These are phyloP conservation scores for Brachypodium distachyon DNA, from an alignment of 202 grass and related monocot species.

Conservation along the genomic window DNA sequence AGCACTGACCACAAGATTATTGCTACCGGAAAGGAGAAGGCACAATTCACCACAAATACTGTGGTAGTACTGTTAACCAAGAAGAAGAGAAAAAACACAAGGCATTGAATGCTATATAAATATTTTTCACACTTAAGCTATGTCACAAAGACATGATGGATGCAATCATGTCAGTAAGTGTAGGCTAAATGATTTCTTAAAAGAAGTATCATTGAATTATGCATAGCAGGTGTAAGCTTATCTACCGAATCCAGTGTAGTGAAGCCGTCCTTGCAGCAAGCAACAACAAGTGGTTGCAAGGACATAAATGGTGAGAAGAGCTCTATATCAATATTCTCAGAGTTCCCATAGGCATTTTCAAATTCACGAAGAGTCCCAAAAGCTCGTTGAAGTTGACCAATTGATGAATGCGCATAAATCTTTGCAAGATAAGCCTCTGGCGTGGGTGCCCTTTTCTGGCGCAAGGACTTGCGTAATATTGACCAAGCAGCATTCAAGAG, in stretches of 20 bases:
- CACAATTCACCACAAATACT: neutral
- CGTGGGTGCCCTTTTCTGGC: slow-evolving; percentile 64
- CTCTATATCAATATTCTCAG: slow-evolving; percentile 53
- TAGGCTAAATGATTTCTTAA: neutral
- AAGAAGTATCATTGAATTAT: neutral
- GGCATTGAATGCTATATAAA: no score
- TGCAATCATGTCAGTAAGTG: neutral
- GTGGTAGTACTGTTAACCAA: neutral
- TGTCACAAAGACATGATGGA: neutral
- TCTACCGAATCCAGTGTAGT: slow-evolving; percentile 73
- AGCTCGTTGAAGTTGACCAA: slow-evolving; percentile 80
- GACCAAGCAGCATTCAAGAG: slow-evolving; percentile 83
- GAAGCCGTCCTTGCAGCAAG: slow-evolving; percentile 85
- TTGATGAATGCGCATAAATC: slow-evolving; percentile 85
- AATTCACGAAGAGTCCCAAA: slow-evolving; percentile 75
- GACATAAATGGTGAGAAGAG: slow-evolving; percentile 94
- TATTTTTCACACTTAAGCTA: neutral
- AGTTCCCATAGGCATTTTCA: slow-evolving; percentile 80
- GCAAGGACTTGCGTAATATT: slow-evolving; percentile 57
- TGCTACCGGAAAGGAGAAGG: neutral
- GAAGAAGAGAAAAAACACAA: neutral
- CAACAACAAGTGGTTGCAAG: slow-evolving; percentile 70
- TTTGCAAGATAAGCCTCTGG: slow-evolving; percentile 83
- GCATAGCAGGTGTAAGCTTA: slow-evolving; percentile 6
- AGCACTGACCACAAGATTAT: neutral